Percentiles rank a stretch among this genome's conserved stretches.
Conservation (phyloP, 2,329 filamentous ascomycete species). For the Beauveria sp. region DNA sequence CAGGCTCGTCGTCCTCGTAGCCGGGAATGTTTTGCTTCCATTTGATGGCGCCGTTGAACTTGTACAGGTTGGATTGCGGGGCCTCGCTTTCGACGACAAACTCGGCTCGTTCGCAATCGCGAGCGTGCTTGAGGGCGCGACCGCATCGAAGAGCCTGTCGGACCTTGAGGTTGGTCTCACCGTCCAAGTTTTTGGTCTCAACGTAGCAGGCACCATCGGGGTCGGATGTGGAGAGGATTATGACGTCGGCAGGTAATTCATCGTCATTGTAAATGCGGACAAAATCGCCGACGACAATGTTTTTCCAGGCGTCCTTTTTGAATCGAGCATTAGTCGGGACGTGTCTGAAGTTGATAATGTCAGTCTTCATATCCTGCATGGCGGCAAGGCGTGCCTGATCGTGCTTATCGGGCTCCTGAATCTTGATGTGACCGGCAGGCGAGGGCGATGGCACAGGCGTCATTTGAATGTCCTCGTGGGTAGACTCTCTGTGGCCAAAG, state of each 20-base stretch:
- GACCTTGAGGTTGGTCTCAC: slow-evolving; percentile 95
- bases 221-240: slow-evolving; percentile 89
- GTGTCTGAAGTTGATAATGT: slow-evolving; percentile 65
- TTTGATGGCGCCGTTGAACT: slow-evolving; percentile 82
- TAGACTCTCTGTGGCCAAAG: slow-evolving; percentile 47
- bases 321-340: slow-evolving; percentile 68
- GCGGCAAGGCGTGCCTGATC: slow-evolving; percentile 28
- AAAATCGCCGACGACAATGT: slow-evolving; percentile 88
- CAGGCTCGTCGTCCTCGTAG: slow-evolving; percentile 52
- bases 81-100: slow-evolving; percentile 86
- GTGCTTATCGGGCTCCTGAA: slow-evolving; percentile 31
- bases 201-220: slow-evolving; percentile 92
- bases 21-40: slow-evolving; percentile 71
- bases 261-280: slow-evolving; percentile 95
- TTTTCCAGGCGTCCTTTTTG: slow-evolving; percentile 93
- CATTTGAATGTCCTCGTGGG: slow-evolving; percentile 79
- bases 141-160: slow-evolving; percentile 84
- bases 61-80: slow-evolving; percentile 89
- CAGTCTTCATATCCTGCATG: slow-evolving; percentile 39
- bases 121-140: slow-evolving; percentile 73
- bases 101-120: slow-evolving; percentile 82
- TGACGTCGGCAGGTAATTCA: slow-evolving; percentile 86
- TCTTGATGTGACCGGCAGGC: slow-evolving; percentile 34
- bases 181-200: slow-evolving; percentile 96
- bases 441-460: slow-evolving; percentile 83